phyloP scores from a whole-genome alignment of 139 green algal genomes.

The Gonium pectorale region DNA sequence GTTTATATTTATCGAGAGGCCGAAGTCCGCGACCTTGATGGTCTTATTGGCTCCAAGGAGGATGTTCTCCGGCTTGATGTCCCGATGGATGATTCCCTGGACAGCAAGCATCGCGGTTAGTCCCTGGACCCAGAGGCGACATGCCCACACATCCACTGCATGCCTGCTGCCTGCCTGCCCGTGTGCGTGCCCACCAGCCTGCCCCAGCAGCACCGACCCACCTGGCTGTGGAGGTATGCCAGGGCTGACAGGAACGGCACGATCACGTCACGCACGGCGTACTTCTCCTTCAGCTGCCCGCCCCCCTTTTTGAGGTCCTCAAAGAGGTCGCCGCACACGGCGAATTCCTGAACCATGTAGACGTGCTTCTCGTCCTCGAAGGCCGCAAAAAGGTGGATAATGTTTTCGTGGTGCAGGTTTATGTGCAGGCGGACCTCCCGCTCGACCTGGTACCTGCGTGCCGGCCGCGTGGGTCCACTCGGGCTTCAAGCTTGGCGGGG shows the following conservation, averaged over 20 bases:
- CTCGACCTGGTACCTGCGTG: constrained; percentile 67
- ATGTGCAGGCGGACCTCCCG: constrained; percentile 72
- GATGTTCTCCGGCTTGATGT: constrained; percentile 80
- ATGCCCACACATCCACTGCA: background rate
- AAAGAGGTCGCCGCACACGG: constrained; percentile 82
- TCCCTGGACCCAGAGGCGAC: too few relatives aligned
- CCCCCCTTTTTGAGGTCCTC: constrained; percentile 76
- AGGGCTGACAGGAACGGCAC: constrained; percentile 77
- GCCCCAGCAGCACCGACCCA: too few relatives aligned
- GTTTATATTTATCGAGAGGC: constrained; percentile 61
- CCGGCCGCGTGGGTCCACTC: too few relatives aligned
- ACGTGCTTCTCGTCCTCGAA: constrained; percentile 87
- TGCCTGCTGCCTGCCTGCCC: too few relatives aligned
- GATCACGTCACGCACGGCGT: constrained; percentile 67
- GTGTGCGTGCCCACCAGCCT: too few relatives aligned
- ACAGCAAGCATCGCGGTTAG: too few relatives aligned
- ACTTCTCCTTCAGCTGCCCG: constrained; percentile 72
- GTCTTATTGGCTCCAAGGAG: constrained; percentile 55
- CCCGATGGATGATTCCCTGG: constrained; percentile 76
- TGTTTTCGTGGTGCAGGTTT: constrained; percentile 64
- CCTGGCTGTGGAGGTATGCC: constrained; percentile 72
- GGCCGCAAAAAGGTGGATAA: constrained; percentile 76
- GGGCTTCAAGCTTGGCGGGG: too few relatives aligned
- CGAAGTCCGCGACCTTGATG: constrained; percentile 59
- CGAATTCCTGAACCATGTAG: constrained; percentile 83